Evolutionary conservation across 345 rosid genomes (phyloP).

Genomic region (Murraya koenigii): DNA sequence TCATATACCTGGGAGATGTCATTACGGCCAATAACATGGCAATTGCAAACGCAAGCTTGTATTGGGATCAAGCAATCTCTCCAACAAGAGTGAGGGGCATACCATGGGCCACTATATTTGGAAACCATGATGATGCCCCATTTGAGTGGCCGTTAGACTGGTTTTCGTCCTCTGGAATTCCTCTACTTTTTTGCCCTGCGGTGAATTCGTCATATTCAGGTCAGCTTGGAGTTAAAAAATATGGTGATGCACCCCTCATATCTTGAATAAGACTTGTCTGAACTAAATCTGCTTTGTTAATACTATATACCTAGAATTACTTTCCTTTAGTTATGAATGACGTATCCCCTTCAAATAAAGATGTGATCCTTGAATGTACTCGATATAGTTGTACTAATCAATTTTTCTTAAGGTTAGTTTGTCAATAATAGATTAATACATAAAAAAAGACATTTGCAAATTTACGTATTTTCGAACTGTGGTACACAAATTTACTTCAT

Average conservation of each 20-base stretch:
- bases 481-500: too few relatives aligned
- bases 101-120: slow-evolving; percentile 76
- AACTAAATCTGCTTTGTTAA: too few relatives aligned
- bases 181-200: slow-evolving; percentile 50
- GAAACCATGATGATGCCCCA: slow-evolving; percentile 84
- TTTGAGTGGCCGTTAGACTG: slow-evolving; percentile 81
- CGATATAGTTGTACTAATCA: too few relatives aligned
- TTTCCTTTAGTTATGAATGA: too few relatives aligned
- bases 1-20: slow-evolving; percentile 85
- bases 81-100: slow-evolving; percentile 68
- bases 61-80: slow-evolving; percentile 77
- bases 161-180: slow-evolving; percentile 77
- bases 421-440: too few relatives aligned
- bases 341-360: too few relatives aligned
- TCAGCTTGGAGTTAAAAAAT: slow-evolving; percentile 12
- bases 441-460: too few relatives aligned
- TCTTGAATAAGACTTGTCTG: background rate
- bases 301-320: too few relatives aligned
- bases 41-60: slow-evolving; percentile 67
- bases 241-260: background rate
- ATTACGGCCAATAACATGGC: slow-evolving; percentile 77
- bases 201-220: slow-evolving; percentile 39
- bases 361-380: too few relatives aligned
- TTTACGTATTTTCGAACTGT: too few relatives aligned
- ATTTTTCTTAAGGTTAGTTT: too few relatives aligned